Base-by-base conservation (phyloP, 805 yeast species). In the Pichia ethanolica region DNA sequence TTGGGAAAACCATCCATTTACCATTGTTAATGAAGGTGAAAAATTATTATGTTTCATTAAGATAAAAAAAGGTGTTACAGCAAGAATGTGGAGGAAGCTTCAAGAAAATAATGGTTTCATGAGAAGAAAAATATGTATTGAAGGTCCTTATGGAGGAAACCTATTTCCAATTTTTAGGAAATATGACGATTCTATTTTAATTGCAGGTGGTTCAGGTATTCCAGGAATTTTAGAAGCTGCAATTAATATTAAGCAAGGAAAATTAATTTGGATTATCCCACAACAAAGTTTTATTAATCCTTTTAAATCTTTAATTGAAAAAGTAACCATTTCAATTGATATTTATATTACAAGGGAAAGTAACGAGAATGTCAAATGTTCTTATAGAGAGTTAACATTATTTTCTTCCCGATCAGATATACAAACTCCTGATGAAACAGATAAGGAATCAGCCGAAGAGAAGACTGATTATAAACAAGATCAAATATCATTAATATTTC, bases 1-100 rank as follows among this genome's bases (percentile, higher is more conserved):
- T 59, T 82, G 83, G 81, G 88, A 84, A 61, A 77, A 84, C 5
- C 89, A 85, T 62, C 91, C 90, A 1, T 83, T 85, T 64, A 80
- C 88, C 1, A 60, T 78, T 4, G 65, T 76, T 34, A 68, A 69
- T 49, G 62, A 66, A 33, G 70, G 66, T 39, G 66, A 68, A 44
- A 60, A 64, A 14, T 52, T 77, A 1, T 56, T 66, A 1, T 59
- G 73, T 32, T 71, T 67, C 49, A 70, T 77, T 51, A 78, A 72
- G 57, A 71, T 70, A 7, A 78, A 78, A 60, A 71, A 69, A 37
- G 87, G 87, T 40, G 63, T 78, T 48, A 79, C 86, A 12, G 67
- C 62, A 47, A 67, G 67, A 34, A 56, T 78, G 32, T 60, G 64
- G 50, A 59, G 61, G 26, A 62, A 64, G 44, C 53, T 73, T 12